Conservation (phyloP, 176 grass and related monocot genomes). For the Urochloa ruziziensis region DNA sequence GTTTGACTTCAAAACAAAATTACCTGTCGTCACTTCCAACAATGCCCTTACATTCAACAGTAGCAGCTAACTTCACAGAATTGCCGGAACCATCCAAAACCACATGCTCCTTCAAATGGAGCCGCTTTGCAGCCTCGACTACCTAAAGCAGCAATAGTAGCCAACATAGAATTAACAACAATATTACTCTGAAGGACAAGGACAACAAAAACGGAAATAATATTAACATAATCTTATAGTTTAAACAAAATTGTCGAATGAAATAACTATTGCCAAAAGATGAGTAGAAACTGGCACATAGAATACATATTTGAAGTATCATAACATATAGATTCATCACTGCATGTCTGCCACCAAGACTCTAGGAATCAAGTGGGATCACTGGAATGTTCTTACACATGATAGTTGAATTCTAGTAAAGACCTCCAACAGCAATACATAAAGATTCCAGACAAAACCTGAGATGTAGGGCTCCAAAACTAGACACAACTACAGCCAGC, state of each 20-base stretch:
- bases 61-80: conserved; percentile 88
- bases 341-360: not conserved
- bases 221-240: not conserved
- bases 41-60: conserved; percentile 98
- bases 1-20: conserved; percentile 21
- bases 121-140: conserved; percentile 82
- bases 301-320: not conserved
- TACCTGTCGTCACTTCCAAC: conserved; percentile 98
- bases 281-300: not conserved
- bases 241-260: not conserved
- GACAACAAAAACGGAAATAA: not conserved
- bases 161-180: not conserved
- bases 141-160: conserved; percentile 52
- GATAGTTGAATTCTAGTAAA: not conserved
- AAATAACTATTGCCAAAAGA: not conserved
- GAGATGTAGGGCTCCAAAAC: not conserved
- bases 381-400: not conserved
- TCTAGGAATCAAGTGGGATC: not conserved
- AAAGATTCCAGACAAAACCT: not conserved
- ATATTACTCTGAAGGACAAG: not conserved
- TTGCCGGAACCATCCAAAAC: conserved; percentile 97
- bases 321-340: not conserved
- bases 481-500: not conserved
- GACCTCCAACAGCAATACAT: not conserved
- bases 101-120: conserved; percentile 89